phyloP scores from a whole-genome alignment of 768 basidiomycete species.

The Lactarius hengduanensis region DNA sequence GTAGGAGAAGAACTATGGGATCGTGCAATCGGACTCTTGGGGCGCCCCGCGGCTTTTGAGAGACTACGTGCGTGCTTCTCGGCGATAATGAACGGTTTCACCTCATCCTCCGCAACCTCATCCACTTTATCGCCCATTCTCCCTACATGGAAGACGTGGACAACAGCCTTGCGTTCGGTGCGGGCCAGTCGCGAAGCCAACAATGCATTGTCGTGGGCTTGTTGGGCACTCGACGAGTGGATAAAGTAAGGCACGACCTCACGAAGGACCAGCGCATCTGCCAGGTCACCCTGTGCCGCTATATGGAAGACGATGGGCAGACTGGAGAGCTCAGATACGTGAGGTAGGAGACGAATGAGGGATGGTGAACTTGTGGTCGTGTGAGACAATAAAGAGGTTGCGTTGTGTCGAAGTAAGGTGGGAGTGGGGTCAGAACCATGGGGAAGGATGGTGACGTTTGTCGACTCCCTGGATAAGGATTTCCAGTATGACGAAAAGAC shows the following conservation, averaged over 20 bases:
- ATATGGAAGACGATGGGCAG: constrained; percentile 72
- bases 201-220: constrained; percentile 88
- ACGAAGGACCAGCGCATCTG: constrained; percentile 72
- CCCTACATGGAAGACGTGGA: constrained; percentile 74
- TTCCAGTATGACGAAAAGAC: constrained; percentile 43
- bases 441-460: constrained; percentile 51
- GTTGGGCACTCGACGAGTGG: constrained; percentile 70
- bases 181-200: constrained; percentile 80
- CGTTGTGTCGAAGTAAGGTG: constrained; percentile 48
- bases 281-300: constrained; percentile 61
- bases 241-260: constrained; percentile 81
- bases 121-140: constrained; percentile 41
- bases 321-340: constrained; percentile 64
- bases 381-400: constrained; percentile 52
- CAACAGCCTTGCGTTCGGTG: constrained; percentile 67
- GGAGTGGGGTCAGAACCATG: constrained; percentile 63
- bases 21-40: constrained; percentile 2
- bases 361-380: constrained; percentile 53
- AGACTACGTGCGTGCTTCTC: constrained; percentile 36
- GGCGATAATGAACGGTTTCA: constrained; percentile 59
- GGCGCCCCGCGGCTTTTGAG: constrained; percentile 18
- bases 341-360: constrained; percentile 59
- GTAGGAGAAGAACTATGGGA: constrained; percentile 11
- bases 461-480: constrained; percentile 36
- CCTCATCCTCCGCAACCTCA: constrained; percentile 58